These are phyloP conservation scores for Angophora floribunda DNA, from an alignment of 345 rosid genomes.

Conservation along the genomic window DNA sequence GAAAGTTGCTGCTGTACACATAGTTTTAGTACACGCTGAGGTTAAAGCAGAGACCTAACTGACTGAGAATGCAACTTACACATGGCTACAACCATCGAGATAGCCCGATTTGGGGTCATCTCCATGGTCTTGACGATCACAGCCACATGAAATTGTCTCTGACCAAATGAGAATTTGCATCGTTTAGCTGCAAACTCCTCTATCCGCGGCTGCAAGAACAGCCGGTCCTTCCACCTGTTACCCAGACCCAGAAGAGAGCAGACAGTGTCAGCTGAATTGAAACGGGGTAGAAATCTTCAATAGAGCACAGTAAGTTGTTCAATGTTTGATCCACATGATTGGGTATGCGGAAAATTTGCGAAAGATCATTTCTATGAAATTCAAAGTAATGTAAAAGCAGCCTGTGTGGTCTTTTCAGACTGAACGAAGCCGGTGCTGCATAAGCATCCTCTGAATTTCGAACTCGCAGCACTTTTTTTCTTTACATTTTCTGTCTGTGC, in stretches of 20 bases:
- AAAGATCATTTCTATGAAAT: neutral
- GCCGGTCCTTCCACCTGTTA: constrained; percentile 88
- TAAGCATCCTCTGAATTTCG: neutral
- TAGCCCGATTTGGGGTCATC: neutral
- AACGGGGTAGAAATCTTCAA: neutral
- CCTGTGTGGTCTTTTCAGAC: neutral
- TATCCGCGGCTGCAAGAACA: constrained; percentile 47
- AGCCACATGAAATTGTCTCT: neutral
- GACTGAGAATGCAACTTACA: neutral
- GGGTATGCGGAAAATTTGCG: neutral
- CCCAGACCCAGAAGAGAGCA: neutral
- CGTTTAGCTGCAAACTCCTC: neutral
- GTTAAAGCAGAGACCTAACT: neutral
- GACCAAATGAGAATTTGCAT: neutral
- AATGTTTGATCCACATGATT: neutral
- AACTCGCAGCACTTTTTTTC: neutral
- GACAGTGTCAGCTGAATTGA: neutral
- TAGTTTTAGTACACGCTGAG: neutral
- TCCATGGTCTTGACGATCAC: neutral
- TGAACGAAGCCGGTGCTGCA: neutral
- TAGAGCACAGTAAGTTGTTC: neutral
- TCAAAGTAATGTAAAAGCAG: neutral
- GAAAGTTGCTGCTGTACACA: neutral
- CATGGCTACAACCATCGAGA: neutral
- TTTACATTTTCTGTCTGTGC: neutral